Percentiles rank a stretch among this genome's conserved stretches.
Conservation (phyloP, 139 green algal species). For the Pleodorina starrii region DNA sequence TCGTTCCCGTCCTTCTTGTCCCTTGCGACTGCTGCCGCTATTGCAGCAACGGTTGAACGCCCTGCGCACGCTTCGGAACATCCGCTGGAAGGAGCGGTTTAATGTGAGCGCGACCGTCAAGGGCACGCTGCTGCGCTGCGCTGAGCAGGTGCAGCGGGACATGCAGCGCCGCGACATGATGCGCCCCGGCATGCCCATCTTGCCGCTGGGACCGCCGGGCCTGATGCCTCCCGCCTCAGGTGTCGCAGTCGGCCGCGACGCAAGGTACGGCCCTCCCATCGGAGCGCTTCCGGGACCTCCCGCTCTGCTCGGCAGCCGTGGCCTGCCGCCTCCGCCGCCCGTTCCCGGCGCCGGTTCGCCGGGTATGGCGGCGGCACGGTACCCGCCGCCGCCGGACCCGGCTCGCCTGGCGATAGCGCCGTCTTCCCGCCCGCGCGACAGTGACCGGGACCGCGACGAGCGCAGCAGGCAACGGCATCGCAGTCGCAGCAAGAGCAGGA, state of each 20-base stretch:
- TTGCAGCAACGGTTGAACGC: constrained; percentile 41
- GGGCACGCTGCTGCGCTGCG: constrained; percentile 19
- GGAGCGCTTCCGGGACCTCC: not conserved
- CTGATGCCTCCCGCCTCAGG: not conserved
- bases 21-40: too few species aligned
- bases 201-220: constrained; percentile 1
- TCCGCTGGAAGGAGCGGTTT: constrained; percentile 51
- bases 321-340: constrained; percentile 22
- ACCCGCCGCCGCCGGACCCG: constrained; percentile 14
- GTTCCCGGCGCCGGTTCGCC: not conserved
- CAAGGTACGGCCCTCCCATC: not conserved
- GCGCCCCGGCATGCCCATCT: not conserved
- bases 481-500: constrained; percentile 10
- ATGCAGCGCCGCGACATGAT: constrained; percentile 31
- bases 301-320: not conserved
- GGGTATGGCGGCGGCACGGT: not conserved
- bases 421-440: not conserved
- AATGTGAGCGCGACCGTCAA: constrained; percentile 42
- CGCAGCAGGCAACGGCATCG: not conserved
- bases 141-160: constrained; percentile 36
- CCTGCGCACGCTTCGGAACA: not conserved
- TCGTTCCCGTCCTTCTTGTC: too few species aligned
- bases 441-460: not conserved
- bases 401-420: not conserved
- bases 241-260: not conserved